Conservation (phyloP, 306 rosid species). For the Sindora glabra region DNA sequence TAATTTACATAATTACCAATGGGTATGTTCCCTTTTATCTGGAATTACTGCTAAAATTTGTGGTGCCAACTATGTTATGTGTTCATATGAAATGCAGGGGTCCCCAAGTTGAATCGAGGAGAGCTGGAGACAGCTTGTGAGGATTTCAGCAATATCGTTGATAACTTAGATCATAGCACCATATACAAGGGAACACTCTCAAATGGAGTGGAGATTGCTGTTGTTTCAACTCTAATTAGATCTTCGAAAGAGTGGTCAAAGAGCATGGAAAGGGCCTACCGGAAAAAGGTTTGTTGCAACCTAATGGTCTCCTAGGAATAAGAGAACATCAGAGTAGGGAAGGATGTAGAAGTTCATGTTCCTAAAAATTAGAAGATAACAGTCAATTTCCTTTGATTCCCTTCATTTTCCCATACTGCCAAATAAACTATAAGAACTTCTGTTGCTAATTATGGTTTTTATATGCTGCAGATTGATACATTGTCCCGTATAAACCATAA, state of each 20-base stretch:
- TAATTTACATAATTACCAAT: not conserved
- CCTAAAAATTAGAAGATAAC: no score
- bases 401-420: no score
- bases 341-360: no score
- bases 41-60: not conserved
- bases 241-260: slow-evolving; percentile 73
- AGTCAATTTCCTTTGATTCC: no score
- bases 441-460: slow-evolving; percentile 5
- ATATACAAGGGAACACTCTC: slow-evolving; percentile 89
- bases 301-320: no score
- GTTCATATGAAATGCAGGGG: slow-evolving; percentile 46
- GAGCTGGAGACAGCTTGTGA: slow-evolving; percentile 92
- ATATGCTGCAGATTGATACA: slow-evolving; percentile 53
- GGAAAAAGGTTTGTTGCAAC: slow-evolving; percentile 62
- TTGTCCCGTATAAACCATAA: slow-evolving; percentile 86
- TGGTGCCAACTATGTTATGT: not conserved
- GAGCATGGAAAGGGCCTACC: slow-evolving; percentile 45
- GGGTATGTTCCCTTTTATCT: not conserved
- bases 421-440: no score
- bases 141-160: slow-evolving; percentile 83
- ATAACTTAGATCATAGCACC: slow-evolving; percentile 30
- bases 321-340: no score
- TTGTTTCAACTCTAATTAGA: slow-evolving; percentile 45
- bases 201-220: slow-evolving; percentile 92
- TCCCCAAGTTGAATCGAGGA: slow-evolving; percentile 72